These are phyloP conservation scores for Aspergillus sp. DNA, from an alignment of 2,329 filamentous ascomycete species.

Conservation along the genomic window DNA sequence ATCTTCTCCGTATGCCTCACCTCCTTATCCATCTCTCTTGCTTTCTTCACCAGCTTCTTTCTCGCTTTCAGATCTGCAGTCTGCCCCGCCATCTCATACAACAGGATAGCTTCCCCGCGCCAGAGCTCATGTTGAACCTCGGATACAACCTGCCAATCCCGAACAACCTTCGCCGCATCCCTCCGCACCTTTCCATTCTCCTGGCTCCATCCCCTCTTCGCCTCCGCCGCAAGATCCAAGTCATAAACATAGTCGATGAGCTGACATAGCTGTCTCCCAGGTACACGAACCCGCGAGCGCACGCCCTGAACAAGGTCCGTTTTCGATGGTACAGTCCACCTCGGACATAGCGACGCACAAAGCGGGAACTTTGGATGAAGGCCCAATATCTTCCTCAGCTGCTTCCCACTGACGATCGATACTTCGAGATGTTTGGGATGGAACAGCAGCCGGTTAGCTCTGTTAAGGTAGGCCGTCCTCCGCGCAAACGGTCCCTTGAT, in stretches of 20 bases:
- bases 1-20: no score
- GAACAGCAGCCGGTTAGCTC: background rate
- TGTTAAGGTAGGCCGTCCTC: background rate
- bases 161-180: background rate
- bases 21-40: no score
- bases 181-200: background rate
- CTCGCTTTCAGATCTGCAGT: background rate
- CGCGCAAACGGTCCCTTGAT: background rate
- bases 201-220: background rate
- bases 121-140: background rate
- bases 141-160: background rate
- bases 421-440: background rate
- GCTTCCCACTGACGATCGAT: background rate
- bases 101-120: background rate
- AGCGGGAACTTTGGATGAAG: background rate
- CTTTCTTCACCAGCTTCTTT: no score
- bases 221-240: background rate
- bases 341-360: background rate
- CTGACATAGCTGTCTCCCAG: background rate
- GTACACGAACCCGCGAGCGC: background rate
- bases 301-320: background rate
- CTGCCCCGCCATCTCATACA: background rate
- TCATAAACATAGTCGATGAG: background rate
- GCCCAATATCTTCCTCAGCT: background rate
- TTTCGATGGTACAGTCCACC: background rate